Evolutionary conservation across 2,329 filamentous ascomycete genomes (phyloP).

Genomic region (Diaporthe nobilis): DNA sequence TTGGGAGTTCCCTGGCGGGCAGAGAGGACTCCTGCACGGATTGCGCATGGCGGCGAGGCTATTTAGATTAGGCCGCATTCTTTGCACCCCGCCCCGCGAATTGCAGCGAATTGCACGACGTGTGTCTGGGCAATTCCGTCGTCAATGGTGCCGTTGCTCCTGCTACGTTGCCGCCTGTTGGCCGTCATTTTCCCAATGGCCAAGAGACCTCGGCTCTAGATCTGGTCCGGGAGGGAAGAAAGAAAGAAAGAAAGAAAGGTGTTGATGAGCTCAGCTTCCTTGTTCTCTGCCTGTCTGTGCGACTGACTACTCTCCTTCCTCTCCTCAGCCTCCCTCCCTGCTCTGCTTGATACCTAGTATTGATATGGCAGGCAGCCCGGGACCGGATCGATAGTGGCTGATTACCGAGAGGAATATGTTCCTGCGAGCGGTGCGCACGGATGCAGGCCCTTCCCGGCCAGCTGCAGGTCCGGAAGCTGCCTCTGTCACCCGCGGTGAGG

Average conservation of each 20-base stretch:
- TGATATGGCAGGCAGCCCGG: slow-evolving; percentile 13
- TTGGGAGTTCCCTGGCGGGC: not conserved
- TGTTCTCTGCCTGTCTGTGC: not conserved
- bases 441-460: slow-evolving; percentile 24
- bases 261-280: not conserved
- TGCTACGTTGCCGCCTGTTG: not conserved
- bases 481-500: slow-evolving; percentile 23
- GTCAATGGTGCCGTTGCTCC: not conserved
- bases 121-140: not conserved
- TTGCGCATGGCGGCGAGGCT: slow-evolving; percentile 11
- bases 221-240: not conserved
- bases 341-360: not conserved
- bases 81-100: not conserved
- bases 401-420: not conserved
- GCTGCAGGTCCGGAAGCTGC: slow-evolving; percentile 28
- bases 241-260: not conserved
- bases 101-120: not conserved
- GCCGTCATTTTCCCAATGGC: not conserved
- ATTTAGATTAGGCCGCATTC: slow-evolving; percentile 22
- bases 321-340: not conserved
- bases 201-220: not conserved
- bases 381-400: slow-evolving; percentile 2
- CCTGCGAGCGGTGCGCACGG: not conserved
- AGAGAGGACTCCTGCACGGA: not conserved
- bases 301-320: not conserved